Evolutionary conservation across 441 rosid genomes (phyloP), one percentile per base, ranked within the genome.

Genomic region (Dalechampia spathulata): DNA sequence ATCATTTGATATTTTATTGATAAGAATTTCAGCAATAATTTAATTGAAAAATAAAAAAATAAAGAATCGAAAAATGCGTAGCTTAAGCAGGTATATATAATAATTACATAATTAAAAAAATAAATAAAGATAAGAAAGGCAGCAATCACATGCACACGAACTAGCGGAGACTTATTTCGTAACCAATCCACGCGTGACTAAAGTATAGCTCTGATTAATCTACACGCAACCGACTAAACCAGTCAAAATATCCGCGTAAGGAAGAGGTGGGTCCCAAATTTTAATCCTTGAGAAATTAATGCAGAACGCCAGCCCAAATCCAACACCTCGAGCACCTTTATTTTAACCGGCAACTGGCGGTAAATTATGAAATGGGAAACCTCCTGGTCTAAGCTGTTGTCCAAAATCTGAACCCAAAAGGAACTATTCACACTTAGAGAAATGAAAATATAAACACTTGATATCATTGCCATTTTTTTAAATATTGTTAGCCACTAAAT

Each of bases 331-430:
- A 77, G 82, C 70, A 70, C 78, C 42, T 6, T 15, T 14, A 2
- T 11, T 30, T 30, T 34, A 38, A 85, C 98, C 78, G 86, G 78
- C 76, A 75, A 26, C 15, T 75, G 81, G 62, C 95, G 76, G 96
- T 86, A 81, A 63, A 51, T 37, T 8, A 25, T 28, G 8, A 22
- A 76, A 78, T 74, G 77, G 75, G 79, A 81, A 83, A 72, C 71
- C 85, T 80, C 67, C 66, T 75, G 57, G 57, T 69, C 72, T 65
- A 63, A 80, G 83, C 94, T 85, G 90, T 82, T 77, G 69, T 73
- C 90, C 90, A 85, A 79, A 79, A 63, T 66, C 79, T 71, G 70
- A 64, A 66, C 58, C 62, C 59, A 20, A 55, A 61, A 56, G 28
- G 60, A 32, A 62, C 68, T 52, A 57, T 83, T 80, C 81, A 76